These are phyloP conservation scores for Sedum album DNA, from an alignment of 164 flowering plant genomes.

Conservation along the genomic window DNA sequence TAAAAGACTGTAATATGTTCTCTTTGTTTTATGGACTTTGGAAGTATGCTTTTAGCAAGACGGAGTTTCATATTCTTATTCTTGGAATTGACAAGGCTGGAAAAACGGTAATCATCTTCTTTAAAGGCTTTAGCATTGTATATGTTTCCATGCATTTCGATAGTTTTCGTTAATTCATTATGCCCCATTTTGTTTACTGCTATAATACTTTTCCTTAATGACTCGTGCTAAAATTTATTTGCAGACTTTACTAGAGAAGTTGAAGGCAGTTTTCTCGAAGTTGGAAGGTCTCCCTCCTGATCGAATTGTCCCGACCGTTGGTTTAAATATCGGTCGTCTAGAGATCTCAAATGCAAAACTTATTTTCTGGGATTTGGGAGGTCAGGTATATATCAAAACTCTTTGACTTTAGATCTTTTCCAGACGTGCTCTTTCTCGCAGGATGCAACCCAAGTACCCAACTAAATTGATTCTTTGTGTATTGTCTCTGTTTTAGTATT, in stretches of 20 bases:
- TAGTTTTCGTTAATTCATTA: background rate
- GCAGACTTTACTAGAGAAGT: constrained; percentile 85
- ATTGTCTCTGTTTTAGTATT: no score
- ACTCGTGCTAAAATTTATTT: constrained; percentile 5
- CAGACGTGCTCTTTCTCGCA: background rate
- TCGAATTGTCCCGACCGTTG: no score
- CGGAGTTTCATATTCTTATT: constrained; percentile 92
- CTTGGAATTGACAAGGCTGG: constrained; percentile 98
- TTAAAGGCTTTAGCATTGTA: background rate
- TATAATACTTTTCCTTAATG: background rate
- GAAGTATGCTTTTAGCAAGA: constrained; percentile 77
- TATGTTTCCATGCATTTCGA: background rate
- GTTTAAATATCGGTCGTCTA: no score
- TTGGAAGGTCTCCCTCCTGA: constrained; percentile 91
- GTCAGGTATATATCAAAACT: constrained; percentile 55
- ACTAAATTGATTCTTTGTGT: background rate
- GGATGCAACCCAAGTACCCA: background rate
- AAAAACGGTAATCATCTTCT: constrained; percentile 58
- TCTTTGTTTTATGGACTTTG: constrained; percentile 90
- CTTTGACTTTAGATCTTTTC: background rate
- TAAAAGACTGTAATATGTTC: constrained; percentile 42
- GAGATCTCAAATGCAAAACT: constrained; percentile 77
- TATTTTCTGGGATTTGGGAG: constrained; percentile 97
- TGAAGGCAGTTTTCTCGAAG: constrained; percentile 75
- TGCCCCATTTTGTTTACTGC: background rate